Evolutionary conservation across 306 rosid genomes (phyloP).

Genomic region (Prunus campanulata): DNA sequence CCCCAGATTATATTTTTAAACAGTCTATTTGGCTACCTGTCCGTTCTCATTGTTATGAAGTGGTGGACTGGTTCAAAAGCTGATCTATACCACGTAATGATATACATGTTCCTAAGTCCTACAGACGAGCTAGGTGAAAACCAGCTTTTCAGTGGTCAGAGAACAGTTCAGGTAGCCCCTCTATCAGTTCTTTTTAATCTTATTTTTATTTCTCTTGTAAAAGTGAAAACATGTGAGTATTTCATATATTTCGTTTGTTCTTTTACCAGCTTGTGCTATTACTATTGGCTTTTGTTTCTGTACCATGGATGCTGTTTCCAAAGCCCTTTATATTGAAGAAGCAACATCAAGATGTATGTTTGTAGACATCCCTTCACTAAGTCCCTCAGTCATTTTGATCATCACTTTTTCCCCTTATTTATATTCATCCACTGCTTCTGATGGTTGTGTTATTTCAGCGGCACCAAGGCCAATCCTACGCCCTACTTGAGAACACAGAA

Average conservation of each 20-base stretch:
- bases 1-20: slow-evolving; percentile 93
- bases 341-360: slow-evolving; percentile 76
- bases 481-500: slow-evolving; percentile 47
- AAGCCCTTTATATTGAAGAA: slow-evolving; percentile 94
- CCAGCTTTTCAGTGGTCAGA: slow-evolving; percentile 93
- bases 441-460: slow-evolving; percentile 54
- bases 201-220: not conserved
- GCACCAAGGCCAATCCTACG: slow-evolving; percentile 73
- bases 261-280: slow-evolving; percentile 65
- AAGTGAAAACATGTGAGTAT: slow-evolving; percentile 9
- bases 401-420: not conserved
- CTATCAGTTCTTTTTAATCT: not conserved
- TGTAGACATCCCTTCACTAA: slow-evolving; percentile 2
- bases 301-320: slow-evolving; percentile 99
- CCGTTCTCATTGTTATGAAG: slow-evolving; percentile 75
- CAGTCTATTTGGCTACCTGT: slow-evolving; percentile 87
- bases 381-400: not conserved
- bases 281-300: slow-evolving; percentile 75
- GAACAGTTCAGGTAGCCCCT: slow-evolving; percentile 62
- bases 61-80: slow-evolving; percentile 96
- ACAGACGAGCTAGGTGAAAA: slow-evolving; percentile 89
- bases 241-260: slow-evolving; percentile 14
- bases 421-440: slow-evolving; percentile 23
- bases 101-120: slow-evolving; percentile 97
- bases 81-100: slow-evolving; percentile 91